Conservation (phyloP, 2,329 filamentous ascomycete species). For the Teratosphaeria zuluensis region DNA sequence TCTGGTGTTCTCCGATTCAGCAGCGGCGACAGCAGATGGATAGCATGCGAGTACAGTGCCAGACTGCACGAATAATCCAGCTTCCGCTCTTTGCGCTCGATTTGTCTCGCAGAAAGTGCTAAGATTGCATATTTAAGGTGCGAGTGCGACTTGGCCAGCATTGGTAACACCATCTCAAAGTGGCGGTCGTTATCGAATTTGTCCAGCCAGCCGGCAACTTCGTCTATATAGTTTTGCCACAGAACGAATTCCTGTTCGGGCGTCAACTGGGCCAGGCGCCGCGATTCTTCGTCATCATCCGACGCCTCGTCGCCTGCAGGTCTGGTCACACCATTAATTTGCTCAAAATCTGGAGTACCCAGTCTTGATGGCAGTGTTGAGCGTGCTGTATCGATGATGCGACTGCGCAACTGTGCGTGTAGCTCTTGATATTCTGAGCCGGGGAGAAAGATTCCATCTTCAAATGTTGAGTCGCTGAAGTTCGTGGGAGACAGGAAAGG, state of each 20-base stretch:
- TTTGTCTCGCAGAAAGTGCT: conserved; percentile 44
- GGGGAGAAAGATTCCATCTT: conserved; percentile 25
- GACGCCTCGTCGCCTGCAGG: conserved; percentile 8
- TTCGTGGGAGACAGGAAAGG: conserved; percentile 16
- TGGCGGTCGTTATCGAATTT: conserved; percentile 46
- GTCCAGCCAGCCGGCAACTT: conserved; percentile 48
- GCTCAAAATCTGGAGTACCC: conserved; percentile 14
- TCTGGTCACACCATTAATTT: conserved; percentile 4
- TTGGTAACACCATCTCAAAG: conserved; percentile 43
- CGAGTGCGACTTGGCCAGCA: conserved; percentile 38
- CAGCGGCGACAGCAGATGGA: conserved; percentile 34
- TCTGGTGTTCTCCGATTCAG: conserved; percentile 36
- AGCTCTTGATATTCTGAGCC: conserved; percentile 24
- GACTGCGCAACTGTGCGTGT: conserved; percentile 21
- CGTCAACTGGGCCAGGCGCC: conserved; percentile 18
- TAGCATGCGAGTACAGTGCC: conserved; percentile 45
- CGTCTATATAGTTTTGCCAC: conserved; percentile 39
- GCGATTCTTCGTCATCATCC: conserved; percentile 13
- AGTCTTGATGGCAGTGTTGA: conserved; percentile 19
- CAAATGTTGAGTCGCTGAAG: conserved; percentile 17
- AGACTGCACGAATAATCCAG: conserved; percentile 40
- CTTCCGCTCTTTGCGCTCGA: conserved; percentile 41
- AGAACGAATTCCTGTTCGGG: conserved; percentile 21
- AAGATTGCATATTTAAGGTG: conserved; percentile 42
- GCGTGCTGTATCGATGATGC: conserved; percentile 23